phyloP scores from a whole-genome alignment of 176 grass and related monocot genomes.

The Poa pratensis region DNA sequence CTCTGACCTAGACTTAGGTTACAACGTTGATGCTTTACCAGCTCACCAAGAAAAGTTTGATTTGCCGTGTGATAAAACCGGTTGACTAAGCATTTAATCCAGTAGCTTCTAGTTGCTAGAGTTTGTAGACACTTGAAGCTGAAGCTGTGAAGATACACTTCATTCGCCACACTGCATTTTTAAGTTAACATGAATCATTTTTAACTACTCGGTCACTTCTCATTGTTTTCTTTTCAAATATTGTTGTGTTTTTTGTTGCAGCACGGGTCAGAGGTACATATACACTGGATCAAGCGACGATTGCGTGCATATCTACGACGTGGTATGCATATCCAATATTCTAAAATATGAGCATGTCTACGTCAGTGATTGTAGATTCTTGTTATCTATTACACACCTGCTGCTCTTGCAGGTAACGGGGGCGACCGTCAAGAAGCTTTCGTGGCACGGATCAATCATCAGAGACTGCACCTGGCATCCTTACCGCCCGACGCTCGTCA shows the following conservation, averaged over 20 bases:
- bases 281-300: constrained; percentile 91
- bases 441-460: constrained; percentile 64
- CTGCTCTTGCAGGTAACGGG: constrained; percentile 61
- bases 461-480: constrained; percentile 98
- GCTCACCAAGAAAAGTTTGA: too few relatives aligned
- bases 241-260: constrained; percentile 42
- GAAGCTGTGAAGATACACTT: neutral
- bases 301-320: constrained; percentile 83
- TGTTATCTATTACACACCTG: neutral
- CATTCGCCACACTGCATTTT: neutral
- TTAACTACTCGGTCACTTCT: neutral
- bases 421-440: constrained; percentile 54
- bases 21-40: too few relatives aligned
- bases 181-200: neutral
- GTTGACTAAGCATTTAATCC: too few relatives aligned
- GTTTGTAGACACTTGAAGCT: neutral
- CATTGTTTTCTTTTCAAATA: constrained; percentile 2
- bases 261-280: constrained; percentile 96
- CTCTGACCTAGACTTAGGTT: too few relatives aligned
- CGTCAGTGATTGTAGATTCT: neutral
- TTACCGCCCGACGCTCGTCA: constrained; percentile 58
- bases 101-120: too few relatives aligned
- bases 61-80: too few relatives aligned
- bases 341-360: neutral
- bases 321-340: constrained; percentile 54